phyloP scores from a whole-genome alignment of 169 alveolate species.

The Babesia caballi region DNA sequence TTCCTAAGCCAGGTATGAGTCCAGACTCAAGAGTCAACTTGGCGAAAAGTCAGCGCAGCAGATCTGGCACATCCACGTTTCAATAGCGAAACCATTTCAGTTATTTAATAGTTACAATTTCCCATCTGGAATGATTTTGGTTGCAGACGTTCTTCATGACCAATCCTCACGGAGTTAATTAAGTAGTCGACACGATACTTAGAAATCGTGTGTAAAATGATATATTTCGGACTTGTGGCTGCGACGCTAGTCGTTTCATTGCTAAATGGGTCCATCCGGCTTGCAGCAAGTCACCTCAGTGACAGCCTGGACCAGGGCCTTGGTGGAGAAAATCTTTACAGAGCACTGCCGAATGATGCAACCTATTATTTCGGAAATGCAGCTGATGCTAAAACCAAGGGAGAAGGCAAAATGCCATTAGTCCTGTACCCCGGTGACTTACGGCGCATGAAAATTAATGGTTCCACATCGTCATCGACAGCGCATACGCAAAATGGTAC shows the following conservation, averaged over 20 bases:
- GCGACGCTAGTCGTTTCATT: background rate
- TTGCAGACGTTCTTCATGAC: too few species aligned
- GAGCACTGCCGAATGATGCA: conserved; percentile 8
- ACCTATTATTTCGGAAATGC: conserved; percentile 1
- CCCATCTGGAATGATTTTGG: background rate
- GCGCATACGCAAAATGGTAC: too few species aligned
- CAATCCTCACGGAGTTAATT: too few species aligned
- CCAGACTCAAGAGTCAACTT: background rate
- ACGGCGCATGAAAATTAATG: too few species aligned
- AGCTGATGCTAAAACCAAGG: background rate
- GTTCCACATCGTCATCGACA: too few species aligned
- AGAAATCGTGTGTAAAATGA: background rate
- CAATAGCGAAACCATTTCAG: background rate
- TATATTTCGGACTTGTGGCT: background rate
- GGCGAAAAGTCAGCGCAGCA: background rate
- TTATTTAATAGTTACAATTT: background rate
- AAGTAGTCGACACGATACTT: too few species aligned
- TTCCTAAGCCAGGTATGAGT: background rate
- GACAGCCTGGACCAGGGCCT: background rate
- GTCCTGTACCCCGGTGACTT: background rate
- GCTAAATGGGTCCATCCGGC: background rate
- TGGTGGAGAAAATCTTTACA: background rate
- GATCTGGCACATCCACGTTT: background rate
- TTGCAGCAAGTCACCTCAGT: background rate
- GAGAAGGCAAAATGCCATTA: conserved; percentile 17